These are phyloP conservation scores for Geotrichum restrictum DNA, from an alignment of 1,139 yeast genomes.

Conservation along the genomic window DNA sequence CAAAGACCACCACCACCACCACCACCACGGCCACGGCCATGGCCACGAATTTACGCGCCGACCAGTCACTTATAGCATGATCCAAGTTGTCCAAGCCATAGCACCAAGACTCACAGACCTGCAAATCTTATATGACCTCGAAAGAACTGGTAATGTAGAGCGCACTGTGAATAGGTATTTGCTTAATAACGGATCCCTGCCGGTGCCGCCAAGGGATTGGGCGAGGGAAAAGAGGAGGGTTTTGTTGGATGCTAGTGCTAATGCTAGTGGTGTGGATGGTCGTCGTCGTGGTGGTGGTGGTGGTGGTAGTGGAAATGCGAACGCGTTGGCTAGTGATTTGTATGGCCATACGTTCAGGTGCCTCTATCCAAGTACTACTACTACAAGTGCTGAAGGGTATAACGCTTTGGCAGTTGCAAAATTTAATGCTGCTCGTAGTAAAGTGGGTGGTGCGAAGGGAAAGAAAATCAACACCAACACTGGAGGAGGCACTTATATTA, in stretches of 20 bases:
- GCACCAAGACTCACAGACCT: slow-evolving; percentile 69
- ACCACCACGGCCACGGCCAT: background rate
- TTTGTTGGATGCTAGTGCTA: too few species aligned
- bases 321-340: background rate
- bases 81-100: slow-evolving; percentile 77
- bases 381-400: too few species aligned
- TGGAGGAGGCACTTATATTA: too few species aligned
- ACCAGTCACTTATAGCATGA: slow-evolving; percentile 68
- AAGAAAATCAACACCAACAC: too few species aligned
- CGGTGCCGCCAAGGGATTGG: background rate
- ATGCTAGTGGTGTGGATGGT: too few species aligned
- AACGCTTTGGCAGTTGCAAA: too few species aligned
- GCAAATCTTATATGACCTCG: slow-evolving; percentile 54
- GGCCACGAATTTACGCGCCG: slow-evolving; percentile 37
- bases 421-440: too few species aligned
- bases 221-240: too few species aligned
- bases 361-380: too few species aligned
- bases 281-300: too few species aligned
- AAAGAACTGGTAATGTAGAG: slow-evolving; percentile 73
- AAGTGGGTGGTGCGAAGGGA: too few species aligned
- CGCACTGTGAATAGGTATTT: slow-evolving; percentile 49
- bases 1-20: background rate
- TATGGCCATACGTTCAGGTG: background rate
- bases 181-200: background rate
- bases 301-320: background rate